These are phyloP conservation scores for Blastobotrys aristatus DNA, from an alignment of 1,139 yeast genomes.

Conservation along the genomic window DNA sequence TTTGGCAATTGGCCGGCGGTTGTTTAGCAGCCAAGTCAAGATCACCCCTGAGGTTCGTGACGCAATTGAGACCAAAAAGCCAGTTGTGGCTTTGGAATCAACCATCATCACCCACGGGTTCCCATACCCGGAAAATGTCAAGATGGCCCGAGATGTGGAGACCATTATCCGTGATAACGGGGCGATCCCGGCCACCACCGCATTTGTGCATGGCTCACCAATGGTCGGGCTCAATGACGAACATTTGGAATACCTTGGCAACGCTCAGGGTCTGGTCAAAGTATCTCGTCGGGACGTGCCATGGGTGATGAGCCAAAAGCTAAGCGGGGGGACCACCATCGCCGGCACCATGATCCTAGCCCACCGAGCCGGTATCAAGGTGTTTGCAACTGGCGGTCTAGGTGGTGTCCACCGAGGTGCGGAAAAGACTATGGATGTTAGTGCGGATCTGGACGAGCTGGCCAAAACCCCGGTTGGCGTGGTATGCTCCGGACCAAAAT, in stretches of 20 bases:
- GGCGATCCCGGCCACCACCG: conserved; percentile 83
- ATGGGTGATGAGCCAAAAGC: conserved; percentile 54
- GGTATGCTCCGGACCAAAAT: conserved; percentile 88
- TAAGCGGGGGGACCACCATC: conserved; percentile 84
- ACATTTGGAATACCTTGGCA: conserved; percentile 51
- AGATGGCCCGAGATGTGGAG: conserved; percentile 71
- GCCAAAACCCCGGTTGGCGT: conserved; percentile 82
- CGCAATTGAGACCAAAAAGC: conserved; percentile 51
- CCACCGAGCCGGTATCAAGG: conserved; percentile 66
- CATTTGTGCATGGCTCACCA: conserved; percentile 67
- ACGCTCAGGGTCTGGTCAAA: conserved; percentile 42
- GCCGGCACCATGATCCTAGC: conserved; percentile 87
- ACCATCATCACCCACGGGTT: conserved; percentile 89
- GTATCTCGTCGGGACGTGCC: conserved; percentile 83
- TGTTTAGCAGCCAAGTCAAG: background rate
- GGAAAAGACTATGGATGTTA: conserved; percentile 67
- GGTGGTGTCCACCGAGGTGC: conserved; percentile 91
- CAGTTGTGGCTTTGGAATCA: conserved; percentile 77
- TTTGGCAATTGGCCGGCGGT: background rate
- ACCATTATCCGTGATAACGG: conserved; percentile 53
- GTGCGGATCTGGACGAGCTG: conserved; percentile 83
- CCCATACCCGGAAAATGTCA: conserved; percentile 71
- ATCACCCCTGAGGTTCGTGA: conserved; percentile 56
- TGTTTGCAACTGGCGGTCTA: conserved; percentile 90
- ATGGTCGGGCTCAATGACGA: conserved; percentile 52